Percentiles rank a stretch among this genome's conserved stretches.
These are phyloP conservation scores for Apiospora aurea DNA, from an alignment of 2,329 filamentous ascomycete species.

Conservation along the genomic window DNA sequence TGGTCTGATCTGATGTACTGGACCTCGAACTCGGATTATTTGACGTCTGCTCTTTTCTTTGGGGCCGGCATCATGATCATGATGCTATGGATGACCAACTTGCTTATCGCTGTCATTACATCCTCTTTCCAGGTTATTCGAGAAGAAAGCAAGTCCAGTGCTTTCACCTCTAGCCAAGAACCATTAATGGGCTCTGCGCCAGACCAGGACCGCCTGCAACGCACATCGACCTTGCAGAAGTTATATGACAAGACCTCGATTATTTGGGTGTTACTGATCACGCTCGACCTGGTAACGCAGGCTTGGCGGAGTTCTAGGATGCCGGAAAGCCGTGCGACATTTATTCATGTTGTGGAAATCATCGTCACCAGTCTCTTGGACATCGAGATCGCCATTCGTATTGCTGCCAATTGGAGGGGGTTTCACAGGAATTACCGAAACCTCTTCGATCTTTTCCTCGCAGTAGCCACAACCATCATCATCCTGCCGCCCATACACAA, in stretches of 20 bases:
- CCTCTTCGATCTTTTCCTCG: conserved; percentile 80
- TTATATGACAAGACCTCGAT: conserved; percentile 76
- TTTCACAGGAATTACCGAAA: conserved; percentile 81
- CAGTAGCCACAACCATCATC: conserved; percentile 83
- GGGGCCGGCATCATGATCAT: conserved; percentile 83
- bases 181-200: conserved; percentile 47
- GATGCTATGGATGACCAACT: conserved; percentile 95
- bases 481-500: conserved; percentile 81
- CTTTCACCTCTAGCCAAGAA: conserved; percentile 81
- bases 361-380: conserved; percentile 80
- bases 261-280: conserved; percentile 83
- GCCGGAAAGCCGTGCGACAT: conserved; percentile 62
- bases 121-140: conserved; percentile 98
- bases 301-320: conserved; percentile 79
- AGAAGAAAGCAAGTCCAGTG: conserved; percentile 93
- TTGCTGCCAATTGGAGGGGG: conserved; percentile 78
- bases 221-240: conserved; percentile 64
- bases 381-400: conserved; percentile 81
- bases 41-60: conserved; percentile 82
- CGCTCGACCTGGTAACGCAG: conserved; percentile 81
- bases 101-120: conserved; percentile 95
- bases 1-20: conserved; percentile 96
- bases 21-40: conserved; percentile 89
- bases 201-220: conserved; percentile 52
- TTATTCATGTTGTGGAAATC: conserved; percentile 78